Conservation (phyloP, 768 basidiomycete genomes). For the Lactifluus echinatus region DNA sequence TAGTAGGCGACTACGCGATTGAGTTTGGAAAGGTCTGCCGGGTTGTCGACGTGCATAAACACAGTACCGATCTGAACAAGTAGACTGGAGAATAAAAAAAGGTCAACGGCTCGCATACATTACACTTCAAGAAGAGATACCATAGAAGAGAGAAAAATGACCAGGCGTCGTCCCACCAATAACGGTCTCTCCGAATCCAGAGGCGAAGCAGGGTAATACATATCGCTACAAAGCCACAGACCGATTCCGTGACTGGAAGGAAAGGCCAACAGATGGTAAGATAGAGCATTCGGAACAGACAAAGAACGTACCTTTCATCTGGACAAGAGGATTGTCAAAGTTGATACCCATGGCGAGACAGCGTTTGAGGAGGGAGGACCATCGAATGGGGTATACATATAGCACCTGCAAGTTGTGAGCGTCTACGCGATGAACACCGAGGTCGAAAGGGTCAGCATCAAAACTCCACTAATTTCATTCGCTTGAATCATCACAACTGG, state of each 20-base stretch:
- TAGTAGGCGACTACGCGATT: constrained; percentile 23
- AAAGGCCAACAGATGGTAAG: background rate
- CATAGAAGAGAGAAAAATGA: constrained; percentile 22
- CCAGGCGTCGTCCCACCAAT: constrained; percentile 26
- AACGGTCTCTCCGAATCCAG: constrained; percentile 21
- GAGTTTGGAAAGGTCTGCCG: constrained; percentile 16
- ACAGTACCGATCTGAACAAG: constrained; percentile 22
- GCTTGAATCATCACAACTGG: background rate
- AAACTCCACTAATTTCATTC: background rate
- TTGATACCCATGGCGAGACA: constrained; percentile 15
- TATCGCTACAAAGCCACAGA: constrained; percentile 23
- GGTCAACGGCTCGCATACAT: background rate
- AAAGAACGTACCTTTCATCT: constrained; percentile 10
- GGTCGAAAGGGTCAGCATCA: too few species aligned
- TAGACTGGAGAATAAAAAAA: constrained; percentile 5
- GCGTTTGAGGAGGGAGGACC: background rate
- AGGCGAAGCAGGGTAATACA: constrained; percentile 22
- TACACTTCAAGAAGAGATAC: constrained; percentile 5
- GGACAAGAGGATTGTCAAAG: constrained; percentile 11
- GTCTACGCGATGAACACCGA: background rate
- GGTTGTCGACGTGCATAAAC: constrained; percentile 23
- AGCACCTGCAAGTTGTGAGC: background rate
- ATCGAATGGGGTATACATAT: background rate
- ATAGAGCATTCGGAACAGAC: fast-evolving
- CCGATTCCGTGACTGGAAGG: constrained; percentile 22